A percentile compares a stretch with the other conserved stretches of the same genome.
Evolutionary conservation across 441 rosid genomes (phyloP).

Genomic region (Bruguiera hainesii): DNA sequence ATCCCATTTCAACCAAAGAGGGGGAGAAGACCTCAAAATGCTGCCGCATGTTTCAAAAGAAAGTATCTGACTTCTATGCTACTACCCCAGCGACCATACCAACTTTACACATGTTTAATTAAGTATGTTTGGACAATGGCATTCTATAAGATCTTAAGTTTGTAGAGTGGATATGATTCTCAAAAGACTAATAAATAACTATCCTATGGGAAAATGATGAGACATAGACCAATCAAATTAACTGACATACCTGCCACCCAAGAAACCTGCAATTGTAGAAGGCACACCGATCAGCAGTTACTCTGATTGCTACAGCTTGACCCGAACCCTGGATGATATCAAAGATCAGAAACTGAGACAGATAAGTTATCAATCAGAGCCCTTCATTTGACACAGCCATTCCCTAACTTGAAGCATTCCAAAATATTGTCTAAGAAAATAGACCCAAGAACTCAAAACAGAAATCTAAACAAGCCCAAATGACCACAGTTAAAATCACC

Average conservation of each 20-base stretch:
- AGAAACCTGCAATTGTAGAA: constrained; percentile 95
- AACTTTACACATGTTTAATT: too few relatives aligned
- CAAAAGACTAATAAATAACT: background rate
- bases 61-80: too few relatives aligned
- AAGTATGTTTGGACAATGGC: background rate
- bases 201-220: background rate
- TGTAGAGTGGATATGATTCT: background rate
- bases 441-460: background rate
- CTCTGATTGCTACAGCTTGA: constrained; percentile 93
- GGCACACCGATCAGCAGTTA: constrained; percentile 93
- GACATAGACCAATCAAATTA: background rate
- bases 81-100: too few relatives aligned
- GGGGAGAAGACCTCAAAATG: too few relatives aligned
- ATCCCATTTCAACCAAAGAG: background rate
- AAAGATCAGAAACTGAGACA: background rate
- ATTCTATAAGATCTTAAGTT: background rate
- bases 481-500: background rate
- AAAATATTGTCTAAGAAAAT: background rate
- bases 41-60: too few relatives aligned
- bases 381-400: background rate
- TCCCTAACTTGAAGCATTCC: background rate
- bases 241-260: constrained; percentile 82
- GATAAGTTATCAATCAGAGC: background rate
- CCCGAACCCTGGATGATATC: constrained; percentile 68
- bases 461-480: background rate